Evolutionary conservation across 2,329 filamentous ascomycete species (phyloP).

Genomic region (Mycocentrospora acerina): DNA sequence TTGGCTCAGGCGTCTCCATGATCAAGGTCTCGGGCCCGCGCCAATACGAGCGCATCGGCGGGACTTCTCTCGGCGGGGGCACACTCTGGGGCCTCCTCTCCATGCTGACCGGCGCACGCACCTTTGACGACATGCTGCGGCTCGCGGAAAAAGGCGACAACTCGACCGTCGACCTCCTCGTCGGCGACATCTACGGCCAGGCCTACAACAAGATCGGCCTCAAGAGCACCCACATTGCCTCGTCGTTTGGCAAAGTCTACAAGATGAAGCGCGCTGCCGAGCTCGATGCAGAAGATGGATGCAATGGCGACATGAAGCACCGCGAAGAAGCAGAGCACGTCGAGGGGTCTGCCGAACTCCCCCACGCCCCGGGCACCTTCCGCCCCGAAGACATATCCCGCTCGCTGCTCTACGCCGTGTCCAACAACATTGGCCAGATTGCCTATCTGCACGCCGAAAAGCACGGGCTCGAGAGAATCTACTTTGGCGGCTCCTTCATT

Average conservation of each 20-base stretch:
- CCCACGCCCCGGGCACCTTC: constrained; percentile 57
- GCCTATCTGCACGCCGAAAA: constrained; percentile 97
- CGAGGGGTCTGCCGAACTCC: constrained; percentile 28
- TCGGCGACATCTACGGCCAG: constrained; percentile 95
- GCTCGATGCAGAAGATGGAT: constrained; percentile 70
- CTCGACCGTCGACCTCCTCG: constrained; percentile 88
- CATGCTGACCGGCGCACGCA: constrained; percentile 85
- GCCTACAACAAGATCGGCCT: constrained; percentile 96
- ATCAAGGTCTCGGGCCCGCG: constrained; percentile 92
- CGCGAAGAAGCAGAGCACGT: constrained; percentile 39
- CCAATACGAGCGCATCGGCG: constrained; percentile 86
- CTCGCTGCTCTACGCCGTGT: constrained; percentile 88
- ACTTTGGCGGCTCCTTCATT: constrained; percentile 97
- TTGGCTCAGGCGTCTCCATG: constrained; percentile 94
- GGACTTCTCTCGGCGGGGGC: constrained; percentile 92
- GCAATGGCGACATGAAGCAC: constrained; percentile 52
- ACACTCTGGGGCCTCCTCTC: constrained; percentile 95
- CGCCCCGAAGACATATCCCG: constrained; percentile 82
- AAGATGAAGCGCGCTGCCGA: constrained; percentile 87
- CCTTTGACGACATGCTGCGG: constrained; percentile 96
- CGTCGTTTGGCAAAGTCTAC: constrained; percentile 95
- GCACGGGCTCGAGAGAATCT: constrained; percentile 86
- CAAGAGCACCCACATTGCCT: constrained; percentile 93
- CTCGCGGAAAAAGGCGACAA: constrained; percentile 93
- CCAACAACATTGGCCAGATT: constrained; percentile 97